phyloP scores from a whole-genome alignment of 805 yeast genomes.

The Candida morakotiae region DNA sequence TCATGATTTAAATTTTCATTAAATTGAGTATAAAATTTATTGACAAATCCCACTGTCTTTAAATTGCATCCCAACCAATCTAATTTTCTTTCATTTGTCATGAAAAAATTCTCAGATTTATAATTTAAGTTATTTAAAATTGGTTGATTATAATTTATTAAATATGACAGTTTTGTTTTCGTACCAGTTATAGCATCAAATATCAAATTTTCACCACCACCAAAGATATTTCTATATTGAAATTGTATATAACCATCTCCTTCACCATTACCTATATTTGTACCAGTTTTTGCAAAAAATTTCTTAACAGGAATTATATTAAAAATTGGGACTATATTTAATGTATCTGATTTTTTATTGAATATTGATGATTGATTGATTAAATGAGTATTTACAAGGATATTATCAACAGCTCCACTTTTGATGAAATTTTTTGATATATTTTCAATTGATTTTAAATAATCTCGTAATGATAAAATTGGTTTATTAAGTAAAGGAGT shows the following conservation, averaged over 20 bases:
- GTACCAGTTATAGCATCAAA: constrained; percentile 52
- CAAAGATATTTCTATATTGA: constrained; percentile 52
- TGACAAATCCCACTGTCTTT: constrained; percentile 38
- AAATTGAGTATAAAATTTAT: constrained; percentile 36
- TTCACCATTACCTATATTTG: constrained; percentile 94
- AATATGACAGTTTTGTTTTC: constrained; percentile 47
- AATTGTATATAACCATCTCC: constrained; percentile 90
- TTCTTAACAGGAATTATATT: constrained; percentile 54
- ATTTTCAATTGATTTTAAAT: constrained; percentile 39
- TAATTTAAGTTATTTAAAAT: constrained; percentile 37
- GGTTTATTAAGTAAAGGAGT: constrained; percentile 40
- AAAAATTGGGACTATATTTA: constrained; percentile 32
- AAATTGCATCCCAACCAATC: constrained; percentile 50
- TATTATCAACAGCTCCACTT: constrained; percentile 39
- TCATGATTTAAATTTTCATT: constrained; percentile 41
- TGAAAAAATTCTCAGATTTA: constrained; percentile 35
- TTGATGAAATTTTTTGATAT: constrained; percentile 42
- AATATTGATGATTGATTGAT: constrained; percentile 8
- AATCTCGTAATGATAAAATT: constrained; percentile 33
- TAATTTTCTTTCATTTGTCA: constrained; percentile 40
- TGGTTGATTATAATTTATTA: constrained; percentile 46
- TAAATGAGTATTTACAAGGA: constrained; percentile 30
- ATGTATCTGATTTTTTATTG: constrained; percentile 12
- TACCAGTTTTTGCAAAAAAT: constrained; percentile 86
- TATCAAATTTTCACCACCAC: constrained; percentile 50